Evolutionary conservation across 1,284 basidiomycete species (phyloP), one percentile per base, ranked within the genome.

Genomic region (Takashimella tepidaria): DNA sequence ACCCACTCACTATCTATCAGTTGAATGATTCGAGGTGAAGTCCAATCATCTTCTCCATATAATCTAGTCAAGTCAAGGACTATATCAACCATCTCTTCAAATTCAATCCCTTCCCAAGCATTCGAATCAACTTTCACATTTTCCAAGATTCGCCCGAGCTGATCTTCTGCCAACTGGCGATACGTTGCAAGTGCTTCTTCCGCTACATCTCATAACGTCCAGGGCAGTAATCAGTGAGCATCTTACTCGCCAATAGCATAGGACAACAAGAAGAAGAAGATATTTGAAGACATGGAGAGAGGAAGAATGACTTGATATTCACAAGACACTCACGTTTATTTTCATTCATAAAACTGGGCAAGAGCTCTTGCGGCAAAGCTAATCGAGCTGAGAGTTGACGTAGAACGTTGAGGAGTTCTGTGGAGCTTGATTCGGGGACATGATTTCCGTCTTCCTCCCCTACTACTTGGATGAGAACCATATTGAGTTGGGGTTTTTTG

Each of bases 21-120:
- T 10, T 27, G 2, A 3, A 45, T 25, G 3, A 70, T 61, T 3
- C 42, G 46, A 0, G 24, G 2, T 0, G 66, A 67, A 2, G 63
- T 64, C 67, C 68, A 72, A 0, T 26, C 31, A 24, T 72, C 69
- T 1, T 53, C 46, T 3, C 68, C 68, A 37, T 66, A 55, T n/a
- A 70, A 55, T 13, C 67, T 51, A 1, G 62, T 25, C 10, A 68
- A 48, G 16, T 59, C 57, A 6, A 46, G 37, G 10, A 70, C 43
- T 10, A 64, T 31, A 13, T 50, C 41, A 1, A 55, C 58, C 51
- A 70, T 64, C 12, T 67, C 57, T 10, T 68, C 64, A 10, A 59
- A 8, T 2, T 49, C n/a, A 1, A 67, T 22, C 20, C 45, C 41
- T 3, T 49, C 25, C 67, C 68, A 73, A 0, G 37, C 16, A 8